phyloP scores from a whole-genome alignment of 176 grass and related monocot species.

The Areca catechu region DNA sequence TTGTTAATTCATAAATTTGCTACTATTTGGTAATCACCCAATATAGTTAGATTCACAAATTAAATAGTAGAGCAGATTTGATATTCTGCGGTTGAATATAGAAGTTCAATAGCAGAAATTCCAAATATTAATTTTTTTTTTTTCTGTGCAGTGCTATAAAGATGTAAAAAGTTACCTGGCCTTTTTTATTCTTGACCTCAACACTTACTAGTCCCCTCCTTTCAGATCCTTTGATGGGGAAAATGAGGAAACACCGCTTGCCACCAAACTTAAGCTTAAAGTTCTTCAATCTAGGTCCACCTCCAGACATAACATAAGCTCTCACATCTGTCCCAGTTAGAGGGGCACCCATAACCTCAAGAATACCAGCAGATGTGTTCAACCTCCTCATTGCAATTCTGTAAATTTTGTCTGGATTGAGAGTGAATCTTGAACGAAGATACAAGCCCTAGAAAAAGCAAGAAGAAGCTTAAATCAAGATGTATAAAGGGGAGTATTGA shows the following conservation, averaged over 20 bases:
- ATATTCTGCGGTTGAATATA: no score
- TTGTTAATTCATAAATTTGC: no score
- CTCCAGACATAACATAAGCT: constrained; percentile 89
- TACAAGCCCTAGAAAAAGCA: constrained; percentile 65
- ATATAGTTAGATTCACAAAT: no score
- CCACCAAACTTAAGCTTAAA: constrained; percentile 72
- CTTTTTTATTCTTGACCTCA: constrained; percentile 88
- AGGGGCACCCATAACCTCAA: constrained; percentile 93
- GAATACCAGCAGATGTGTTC: constrained; percentile 81
- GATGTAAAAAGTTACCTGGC: constrained; percentile 44
- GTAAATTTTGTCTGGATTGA: constrained; percentile 96
- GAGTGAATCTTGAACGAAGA: constrained; percentile 52
- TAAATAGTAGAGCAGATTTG: no score
- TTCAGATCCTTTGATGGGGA: constrained; percentile 92
- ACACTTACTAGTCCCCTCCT: constrained; percentile 94
- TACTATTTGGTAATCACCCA: no score
- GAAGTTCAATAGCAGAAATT: no score
- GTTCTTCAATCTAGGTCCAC: constrained; percentile 72
- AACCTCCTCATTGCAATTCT: constrained; percentile 84
- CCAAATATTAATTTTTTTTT: no score
- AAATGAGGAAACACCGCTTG: constrained; percentile 91
- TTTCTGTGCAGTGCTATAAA: no score
- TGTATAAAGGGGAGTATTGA: no score
- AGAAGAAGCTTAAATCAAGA: background rate
- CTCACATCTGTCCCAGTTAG: constrained; percentile 76